phyloP scores from a whole-genome alignment of 768 basidiomycete species.

The Suillus spraguei region DNA sequence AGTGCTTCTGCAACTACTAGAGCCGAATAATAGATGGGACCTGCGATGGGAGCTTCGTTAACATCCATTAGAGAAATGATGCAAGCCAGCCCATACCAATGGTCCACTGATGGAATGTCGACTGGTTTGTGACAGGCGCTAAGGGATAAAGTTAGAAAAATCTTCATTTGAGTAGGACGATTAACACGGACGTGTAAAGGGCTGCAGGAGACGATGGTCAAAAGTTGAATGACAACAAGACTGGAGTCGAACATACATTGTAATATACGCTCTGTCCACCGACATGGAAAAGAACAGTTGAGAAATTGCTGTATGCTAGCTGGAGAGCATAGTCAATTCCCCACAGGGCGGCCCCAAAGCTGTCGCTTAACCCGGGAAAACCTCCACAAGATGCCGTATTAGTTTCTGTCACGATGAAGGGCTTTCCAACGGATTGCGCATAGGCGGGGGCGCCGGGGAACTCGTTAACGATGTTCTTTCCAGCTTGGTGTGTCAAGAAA shows the following conservation, averaged over 20 bases:
- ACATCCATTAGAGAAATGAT: not conserved
- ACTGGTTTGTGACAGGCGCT: constrained; percentile 58
- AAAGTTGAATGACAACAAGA: too few species aligned
- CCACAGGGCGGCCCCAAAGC: constrained; percentile 57
- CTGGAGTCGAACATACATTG: constrained; percentile 53
- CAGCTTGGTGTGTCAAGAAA: constrained; percentile 57
- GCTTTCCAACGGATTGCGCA: constrained; percentile 41
- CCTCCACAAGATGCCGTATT: constrained; percentile 56
- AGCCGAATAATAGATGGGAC: constrained; percentile 73
- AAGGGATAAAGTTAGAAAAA: constrained; percentile 25
- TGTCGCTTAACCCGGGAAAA: constrained; percentile 56
- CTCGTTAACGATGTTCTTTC: constrained; percentile 44
- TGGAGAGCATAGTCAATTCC: constrained; percentile 54
- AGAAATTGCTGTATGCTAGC: constrained; percentile 52
- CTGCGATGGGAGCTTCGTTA: not conserved
- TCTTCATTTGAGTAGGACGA: not conserved
- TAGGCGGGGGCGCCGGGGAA: constrained; percentile 53
- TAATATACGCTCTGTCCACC: constrained; percentile 68
- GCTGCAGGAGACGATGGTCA: constrained; percentile 23
- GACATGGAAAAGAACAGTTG: constrained; percentile 47
- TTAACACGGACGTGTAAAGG: constrained; percentile 39
- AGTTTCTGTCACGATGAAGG: constrained; percentile 60
- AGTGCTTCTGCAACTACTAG: constrained; percentile 71
- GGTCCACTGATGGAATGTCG: constrained; percentile 67
- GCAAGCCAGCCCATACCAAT: constrained; percentile 35